A percentile compares a stretch with the other conserved stretches of the same genome.
phyloP scores from a whole-genome alignment of 2,329 filamentous ascomycete genomes.

The Ascomycota sp. region DNA sequence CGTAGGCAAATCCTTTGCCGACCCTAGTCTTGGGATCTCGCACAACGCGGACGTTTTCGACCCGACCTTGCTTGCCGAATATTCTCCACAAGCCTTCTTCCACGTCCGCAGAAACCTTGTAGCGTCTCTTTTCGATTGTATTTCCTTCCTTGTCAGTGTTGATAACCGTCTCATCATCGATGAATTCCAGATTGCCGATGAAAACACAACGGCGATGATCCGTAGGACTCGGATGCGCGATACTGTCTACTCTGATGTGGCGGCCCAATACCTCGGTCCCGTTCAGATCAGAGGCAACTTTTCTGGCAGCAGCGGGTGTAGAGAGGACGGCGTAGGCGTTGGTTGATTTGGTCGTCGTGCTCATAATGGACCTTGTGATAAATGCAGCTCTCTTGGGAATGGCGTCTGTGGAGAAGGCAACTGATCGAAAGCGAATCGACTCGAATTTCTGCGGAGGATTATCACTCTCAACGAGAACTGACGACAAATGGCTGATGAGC shows the following conservation, averaged over 20 bases:
- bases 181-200: conserved; percentile 87
- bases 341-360: conserved; percentile 74
- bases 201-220: conserved; percentile 88
- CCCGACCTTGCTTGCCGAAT: conserved; percentile 53
- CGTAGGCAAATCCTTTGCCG: conserved; percentile 92
- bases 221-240: conserved; percentile 65
- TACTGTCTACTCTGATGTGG: conserved; percentile 75
- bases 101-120: conserved; percentile 58
- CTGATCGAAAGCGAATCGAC: conserved; percentile 84
- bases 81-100: conserved; percentile 85
- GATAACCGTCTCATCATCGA: conserved; percentile 68
- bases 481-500: conserved; percentile 57
- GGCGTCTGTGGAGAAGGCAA: conserved; percentile 55
- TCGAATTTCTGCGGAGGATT: conserved; percentile 52
- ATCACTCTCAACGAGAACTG: conserved; percentile 39
- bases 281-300: conserved; percentile 60
- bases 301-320: conserved; percentile 51
- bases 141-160: conserved; percentile 44
- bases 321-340: conserved; percentile 91
- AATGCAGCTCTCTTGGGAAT: conserved; percentile 90
- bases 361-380: conserved; percentile 78
- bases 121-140: conserved; percentile 51
- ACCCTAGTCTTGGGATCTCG: conserved; percentile 79
- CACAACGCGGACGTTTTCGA: conserved; percentile 85
- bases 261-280: conserved; percentile 67